Conservation (phyloP, 2,329 filamentous ascomycete genomes). For the Fusarium guadeloupense region DNA sequence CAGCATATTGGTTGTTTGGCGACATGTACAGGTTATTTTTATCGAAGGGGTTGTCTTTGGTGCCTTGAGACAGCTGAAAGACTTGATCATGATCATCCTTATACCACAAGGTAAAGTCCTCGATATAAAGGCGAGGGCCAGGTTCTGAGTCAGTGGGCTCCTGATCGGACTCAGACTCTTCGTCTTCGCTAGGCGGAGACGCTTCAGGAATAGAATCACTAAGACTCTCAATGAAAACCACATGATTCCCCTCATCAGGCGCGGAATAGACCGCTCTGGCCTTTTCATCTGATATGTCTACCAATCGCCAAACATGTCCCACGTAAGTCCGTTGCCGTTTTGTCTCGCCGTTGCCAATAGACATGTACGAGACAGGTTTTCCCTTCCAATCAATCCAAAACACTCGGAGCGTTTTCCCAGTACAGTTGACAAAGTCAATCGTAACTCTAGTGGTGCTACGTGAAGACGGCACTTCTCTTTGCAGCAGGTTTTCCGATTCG, state of each 20-base stretch:
- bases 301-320: constrained; percentile 37
- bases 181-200: not conserved
- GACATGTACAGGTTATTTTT: constrained; percentile 29
- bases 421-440: constrained; percentile 41
- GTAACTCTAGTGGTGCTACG: constrained; percentile 9
- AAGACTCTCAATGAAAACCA: constrained; percentile 21
- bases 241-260: constrained; percentile 17
- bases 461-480: constrained; percentile 36
- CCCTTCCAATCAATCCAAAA: constrained; percentile 41
- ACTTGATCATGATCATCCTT: constrained; percentile 3
- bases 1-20: constrained; percentile 11
- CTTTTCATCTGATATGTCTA: constrained; percentile 15
- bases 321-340: constrained; percentile 30
- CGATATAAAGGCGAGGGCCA: not conserved
- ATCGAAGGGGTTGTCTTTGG: constrained; percentile 29
- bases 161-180: not conserved
- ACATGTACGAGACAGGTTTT: constrained; percentile 25
- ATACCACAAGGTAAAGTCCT: constrained; percentile 22
- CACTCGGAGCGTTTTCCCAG: constrained; percentile 21
- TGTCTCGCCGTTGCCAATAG: constrained; percentile 17
- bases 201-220: constrained; percentile 1
- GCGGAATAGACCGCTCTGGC: constrained; percentile 22
- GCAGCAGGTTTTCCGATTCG: constrained; percentile 4
- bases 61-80: constrained; percentile 28
- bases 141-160: not conserved